A percentile compares a stretch with the other conserved stretches of the same genome.
phyloP scores from a whole-genome alignment of 106 monocot species.

The Narthecium ossifragum region DNA sequence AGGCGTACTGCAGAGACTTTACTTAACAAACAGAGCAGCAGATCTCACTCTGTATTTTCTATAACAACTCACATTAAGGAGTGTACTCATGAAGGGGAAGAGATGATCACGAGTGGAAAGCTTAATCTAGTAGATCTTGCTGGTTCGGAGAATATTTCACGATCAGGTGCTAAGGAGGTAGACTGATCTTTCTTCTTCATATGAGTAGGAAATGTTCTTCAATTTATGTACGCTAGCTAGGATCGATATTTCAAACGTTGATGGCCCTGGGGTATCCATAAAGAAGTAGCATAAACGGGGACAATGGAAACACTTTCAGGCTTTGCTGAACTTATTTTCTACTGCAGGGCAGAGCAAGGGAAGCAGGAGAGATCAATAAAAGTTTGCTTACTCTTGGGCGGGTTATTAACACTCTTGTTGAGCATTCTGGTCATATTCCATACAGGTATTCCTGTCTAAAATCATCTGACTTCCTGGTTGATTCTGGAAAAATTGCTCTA shows the following conservation, averaged over 20 bases:
- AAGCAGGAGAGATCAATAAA: slow-evolving; percentile 97
- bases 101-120: slow-evolving; percentile 90
- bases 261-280: no score
- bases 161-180: slow-evolving; percentile 89
- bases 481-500: slow-evolving; percentile 3
- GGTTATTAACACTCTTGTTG: slow-evolving; percentile 93
- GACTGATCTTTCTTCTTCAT: no score
- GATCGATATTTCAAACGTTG: no score
- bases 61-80: slow-evolving; percentile 89
- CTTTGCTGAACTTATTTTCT: neutral
- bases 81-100: slow-evolving; percentile 73
- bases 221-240: neutral
- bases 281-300: no score
- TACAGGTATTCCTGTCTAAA: slow-evolving; percentile 51
- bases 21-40: slow-evolving; percentile 91
- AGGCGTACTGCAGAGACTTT: slow-evolving; percentile 81
- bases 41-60: slow-evolving; percentile 90
- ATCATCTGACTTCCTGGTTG: slow-evolving; percentile 2
- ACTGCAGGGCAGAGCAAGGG: slow-evolving; percentile 90
- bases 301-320: neutral
- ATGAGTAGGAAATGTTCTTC: slow-evolving; percentile 10
- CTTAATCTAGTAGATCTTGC: slow-evolving; percentile 98
- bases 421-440: slow-evolving; percentile 89
- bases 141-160: slow-evolving; percentile 77
- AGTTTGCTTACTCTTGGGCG: slow-evolving; percentile 96